Percentiles rank a stretch among this genome's conserved stretches.
These are phyloP conservation scores for Scheffersomyces titani DNA, from an alignment of 1,139 yeast species.

Conservation along the genomic window DNA sequence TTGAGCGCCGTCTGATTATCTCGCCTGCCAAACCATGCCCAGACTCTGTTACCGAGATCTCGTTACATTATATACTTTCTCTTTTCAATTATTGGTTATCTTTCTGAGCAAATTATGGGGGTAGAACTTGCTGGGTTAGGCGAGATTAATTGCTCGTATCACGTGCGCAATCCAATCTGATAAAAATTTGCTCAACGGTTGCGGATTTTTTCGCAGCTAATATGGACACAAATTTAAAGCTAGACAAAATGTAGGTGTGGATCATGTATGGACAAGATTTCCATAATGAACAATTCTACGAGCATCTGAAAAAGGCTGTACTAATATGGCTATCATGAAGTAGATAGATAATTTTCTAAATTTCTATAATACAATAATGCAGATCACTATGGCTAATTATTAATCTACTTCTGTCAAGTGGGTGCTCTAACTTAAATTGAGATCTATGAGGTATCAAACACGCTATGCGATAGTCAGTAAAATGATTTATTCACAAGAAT, in stretches of 20 bases:
- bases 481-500: not conserved
- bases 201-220: not conserved
- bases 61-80: not conserved
- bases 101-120: not conserved
- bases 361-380: no score
- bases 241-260: no score
- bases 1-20: not conserved
- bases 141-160: not conserved
- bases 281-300: no score
- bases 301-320: no score
- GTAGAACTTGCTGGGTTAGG: not conserved
- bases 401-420: not conserved
- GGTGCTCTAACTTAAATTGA: not conserved
- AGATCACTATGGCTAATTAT: no score
- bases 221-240: no score
- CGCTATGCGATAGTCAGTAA: not conserved
- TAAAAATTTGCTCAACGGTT: not conserved
- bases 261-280: no score
- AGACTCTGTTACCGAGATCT: not conserved
- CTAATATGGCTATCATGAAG: no score
- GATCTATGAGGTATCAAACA: not conserved
- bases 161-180: not conserved
- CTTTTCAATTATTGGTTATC: not conserved
- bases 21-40: not conserved
- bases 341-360: no score